These are phyloP conservation scores for Mycena rosella DNA, from an alignment of 768 basidiomycete genomes.

Conservation along the genomic window DNA sequence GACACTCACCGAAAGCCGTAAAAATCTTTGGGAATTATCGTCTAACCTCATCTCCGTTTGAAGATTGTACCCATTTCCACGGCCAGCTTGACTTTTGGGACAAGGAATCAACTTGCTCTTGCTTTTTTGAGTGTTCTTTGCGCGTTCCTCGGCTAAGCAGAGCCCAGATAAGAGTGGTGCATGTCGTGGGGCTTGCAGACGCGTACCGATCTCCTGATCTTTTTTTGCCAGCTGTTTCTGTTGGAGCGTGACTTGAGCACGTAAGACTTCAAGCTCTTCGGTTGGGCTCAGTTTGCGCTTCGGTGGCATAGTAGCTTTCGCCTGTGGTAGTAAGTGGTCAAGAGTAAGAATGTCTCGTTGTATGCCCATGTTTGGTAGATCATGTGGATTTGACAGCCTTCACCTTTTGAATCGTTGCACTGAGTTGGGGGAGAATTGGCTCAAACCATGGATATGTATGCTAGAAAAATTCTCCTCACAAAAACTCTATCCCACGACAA, in stretches of 20 bases:
- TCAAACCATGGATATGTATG: too few relatives aligned
- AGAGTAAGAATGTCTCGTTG: too few relatives aligned
- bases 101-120: not conserved
- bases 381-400: too few relatives aligned
- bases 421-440: too few relatives aligned
- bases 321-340: not conserved
- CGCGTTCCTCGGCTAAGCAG: not conserved
- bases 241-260: not conserved
- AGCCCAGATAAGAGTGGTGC: too few relatives aligned
- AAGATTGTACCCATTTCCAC: not conserved
- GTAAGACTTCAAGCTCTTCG: not conserved
- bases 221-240: not conserved
- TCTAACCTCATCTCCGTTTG: not conserved
- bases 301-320: not conserved
- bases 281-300: not conserved
- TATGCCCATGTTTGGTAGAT: too few relatives aligned
- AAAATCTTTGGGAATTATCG: not conserved
- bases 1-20: not conserved
- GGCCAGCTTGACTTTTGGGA: conserved; percentile 4
- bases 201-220: not conserved
- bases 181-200: not conserved
- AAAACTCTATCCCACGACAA: too few relatives aligned
- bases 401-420: too few relatives aligned
- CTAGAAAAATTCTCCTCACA: too few relatives aligned
- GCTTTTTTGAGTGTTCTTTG: not conserved